Conservation (phyloP, 352 stramenopile species). For the Thraustochytrium sp. region DNA sequence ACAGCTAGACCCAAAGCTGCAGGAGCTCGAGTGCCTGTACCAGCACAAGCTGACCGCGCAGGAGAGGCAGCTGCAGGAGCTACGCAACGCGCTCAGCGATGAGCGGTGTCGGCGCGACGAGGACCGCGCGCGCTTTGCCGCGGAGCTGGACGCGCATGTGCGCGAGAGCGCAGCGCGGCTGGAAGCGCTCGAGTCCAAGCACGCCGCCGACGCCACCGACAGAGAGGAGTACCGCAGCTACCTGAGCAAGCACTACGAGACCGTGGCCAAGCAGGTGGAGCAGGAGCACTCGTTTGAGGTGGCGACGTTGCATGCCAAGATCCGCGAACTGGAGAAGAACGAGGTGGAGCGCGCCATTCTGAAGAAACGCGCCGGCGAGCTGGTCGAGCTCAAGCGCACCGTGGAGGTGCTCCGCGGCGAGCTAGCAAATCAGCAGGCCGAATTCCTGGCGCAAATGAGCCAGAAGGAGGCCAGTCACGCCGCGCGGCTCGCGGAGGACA, state of each 20-base stretch:
- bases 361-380: not conserved
- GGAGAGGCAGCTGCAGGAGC: not conserved
- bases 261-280: conserved; percentile 17
- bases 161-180: not conserved
- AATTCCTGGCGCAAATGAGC: not conserved
- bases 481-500: not conserved
- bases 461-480: not conserved
- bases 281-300: conserved; percentile 21
- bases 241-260: conserved; percentile 5
- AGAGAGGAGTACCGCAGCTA: conserved; percentile 10
- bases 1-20: not conserved
- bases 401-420: not conserved
- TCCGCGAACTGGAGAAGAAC: not conserved
- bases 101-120: not conserved
- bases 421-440: not conserved
- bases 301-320: conserved; percentile 1
- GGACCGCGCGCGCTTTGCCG: not conserved
- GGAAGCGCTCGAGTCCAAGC: not conserved
- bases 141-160: not conserved
- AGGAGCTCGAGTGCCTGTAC: conserved; percentile 28
- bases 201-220: not conserved
- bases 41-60: conserved; percentile 14
- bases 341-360: conserved; percentile 1
- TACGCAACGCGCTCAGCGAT: not conserved
- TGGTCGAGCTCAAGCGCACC: not conserved